Evolutionary conservation across 176 grass and related monocot species (phyloP).

Genomic region (Saccharum spontaneum): DNA sequence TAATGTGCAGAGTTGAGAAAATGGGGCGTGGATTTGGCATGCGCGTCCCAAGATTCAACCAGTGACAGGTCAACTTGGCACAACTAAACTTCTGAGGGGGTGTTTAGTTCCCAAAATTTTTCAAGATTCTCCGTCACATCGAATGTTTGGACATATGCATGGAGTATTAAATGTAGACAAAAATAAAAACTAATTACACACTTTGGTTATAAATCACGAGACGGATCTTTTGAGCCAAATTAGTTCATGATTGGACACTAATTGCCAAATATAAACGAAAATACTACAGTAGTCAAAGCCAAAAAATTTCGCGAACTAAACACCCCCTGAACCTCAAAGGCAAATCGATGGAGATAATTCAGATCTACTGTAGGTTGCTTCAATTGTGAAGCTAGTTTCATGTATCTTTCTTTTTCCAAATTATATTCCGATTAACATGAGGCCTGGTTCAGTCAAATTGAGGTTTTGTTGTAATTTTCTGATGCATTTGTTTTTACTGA

Average conservation of each 20-base stretch:
- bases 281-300: too few relatives aligned
- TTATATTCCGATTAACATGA: not conserved
- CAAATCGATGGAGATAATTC: not conserved
- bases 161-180: too few relatives aligned
- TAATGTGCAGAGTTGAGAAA: constrained; percentile 73
- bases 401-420: not conserved
- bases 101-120: too few relatives aligned
- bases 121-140: too few relatives aligned
- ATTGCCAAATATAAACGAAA: too few relatives aligned
- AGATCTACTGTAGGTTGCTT: not conserved
- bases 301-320: too few relatives aligned
- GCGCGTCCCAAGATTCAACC: constrained; percentile 60
- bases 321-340: not conserved
- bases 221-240: too few relatives aligned
- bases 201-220: too few relatives aligned
- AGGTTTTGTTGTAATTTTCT: constrained; percentile 30
- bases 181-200: too few relatives aligned
- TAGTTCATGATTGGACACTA: too few relatives aligned
- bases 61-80: constrained; percentile 21
- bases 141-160: too few relatives aligned
- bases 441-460: not conserved
- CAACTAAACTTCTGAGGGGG: not conserved
- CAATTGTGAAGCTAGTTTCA: not conserved
- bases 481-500: not conserved
- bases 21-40: constrained; percentile 86